Evolutionary conservation across 192 early-diverging fungal species (phyloP).

Genomic region (Backusella sp.): DNA sequence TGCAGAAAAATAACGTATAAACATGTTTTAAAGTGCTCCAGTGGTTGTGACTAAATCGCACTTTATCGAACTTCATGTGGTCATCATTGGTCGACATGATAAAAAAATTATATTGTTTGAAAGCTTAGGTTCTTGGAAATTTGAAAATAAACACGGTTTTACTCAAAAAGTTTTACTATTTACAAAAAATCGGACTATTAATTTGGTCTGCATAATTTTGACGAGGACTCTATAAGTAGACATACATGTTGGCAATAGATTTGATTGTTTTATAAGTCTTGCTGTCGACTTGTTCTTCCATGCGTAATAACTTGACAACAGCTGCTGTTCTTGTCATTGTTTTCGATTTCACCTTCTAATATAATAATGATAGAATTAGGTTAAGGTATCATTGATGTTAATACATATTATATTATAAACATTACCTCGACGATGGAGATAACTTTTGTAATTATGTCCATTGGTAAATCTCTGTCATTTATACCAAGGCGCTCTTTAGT

Average conservation of each 20-base stretch:
- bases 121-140: too few species aligned
- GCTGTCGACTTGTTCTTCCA: background rate
- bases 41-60: too few species aligned
- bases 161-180: too few species aligned
- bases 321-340: background rate
- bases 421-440: background rate
- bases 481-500: background rate
- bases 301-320: background rate
- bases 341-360: constrained; percentile 1
- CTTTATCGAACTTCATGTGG: too few species aligned
- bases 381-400: background rate
- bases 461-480: background rate
- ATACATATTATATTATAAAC: background rate
- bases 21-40: too few species aligned
- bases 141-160: too few species aligned
- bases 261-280: background rate
- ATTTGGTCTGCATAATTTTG: too few species aligned
- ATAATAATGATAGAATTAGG: background rate
- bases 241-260: background rate
- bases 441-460: background rate
- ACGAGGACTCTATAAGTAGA: too few species aligned
- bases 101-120: too few species aligned
- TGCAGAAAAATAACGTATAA: constrained; percentile 27
- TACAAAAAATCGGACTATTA: too few species aligned
- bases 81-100: too few species aligned